Conservation (phyloP, 257 asterid species). For the Nyctanthes arbortristis region DNA sequence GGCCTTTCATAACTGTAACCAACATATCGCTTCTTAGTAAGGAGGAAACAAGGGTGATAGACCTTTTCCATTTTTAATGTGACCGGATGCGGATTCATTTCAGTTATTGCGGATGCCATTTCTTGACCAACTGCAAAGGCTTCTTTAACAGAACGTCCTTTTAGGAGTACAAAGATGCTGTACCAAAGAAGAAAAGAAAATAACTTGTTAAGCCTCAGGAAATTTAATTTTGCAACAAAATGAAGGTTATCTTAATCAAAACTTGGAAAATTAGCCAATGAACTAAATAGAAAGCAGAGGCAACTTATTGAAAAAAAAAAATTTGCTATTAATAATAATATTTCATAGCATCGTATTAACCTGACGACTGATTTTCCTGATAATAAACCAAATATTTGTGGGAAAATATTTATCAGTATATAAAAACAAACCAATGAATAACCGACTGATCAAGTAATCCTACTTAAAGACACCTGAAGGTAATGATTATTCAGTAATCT, state of each 20-base stretch:
- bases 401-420: not conserved
- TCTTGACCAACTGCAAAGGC: conserved; percentile 82
- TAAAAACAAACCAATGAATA: not conserved
- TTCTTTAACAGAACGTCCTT: conserved; percentile 80
- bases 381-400: not conserved
- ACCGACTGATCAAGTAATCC: not conserved
- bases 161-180: conserved; percentile 96
- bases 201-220: conserved; percentile 17
- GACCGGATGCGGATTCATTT: conserved; percentile 85
- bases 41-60: conserved; percentile 90
- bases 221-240: conserved; percentile 13
- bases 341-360: conserved; percentile 1
- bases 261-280: not conserved
- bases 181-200: conserved; percentile 27
- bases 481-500: not conserved
- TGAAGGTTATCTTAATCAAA: not conserved
- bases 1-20: conserved; percentile 93
- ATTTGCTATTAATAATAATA: not conserved
- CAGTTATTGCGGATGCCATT: conserved; percentile 79
- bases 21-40: conserved; percentile 93
- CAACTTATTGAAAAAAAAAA: no score
- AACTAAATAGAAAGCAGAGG: not conserved
- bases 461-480: not conserved
- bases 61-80: conserved; percentile 93
- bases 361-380: not conserved